phyloP scores from a whole-genome alignment of 148 eudicot genomes.

The Simmondsia chinensis region DNA sequence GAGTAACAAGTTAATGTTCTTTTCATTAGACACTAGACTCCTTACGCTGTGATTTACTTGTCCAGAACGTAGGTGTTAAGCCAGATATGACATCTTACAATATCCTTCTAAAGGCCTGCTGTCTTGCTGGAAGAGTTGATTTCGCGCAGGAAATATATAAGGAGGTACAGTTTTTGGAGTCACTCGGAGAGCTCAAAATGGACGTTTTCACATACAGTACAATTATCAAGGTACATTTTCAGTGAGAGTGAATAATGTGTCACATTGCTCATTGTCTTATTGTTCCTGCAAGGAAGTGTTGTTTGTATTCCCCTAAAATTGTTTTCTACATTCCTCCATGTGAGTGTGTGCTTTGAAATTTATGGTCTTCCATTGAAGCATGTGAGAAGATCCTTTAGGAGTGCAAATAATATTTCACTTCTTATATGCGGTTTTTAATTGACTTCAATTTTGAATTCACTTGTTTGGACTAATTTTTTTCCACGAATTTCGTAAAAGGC shows the following conservation, averaged over 20 bases:
- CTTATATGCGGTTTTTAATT: too few species aligned
- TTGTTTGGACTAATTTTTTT: too few species aligned
- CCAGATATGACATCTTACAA: constrained; percentile 86
- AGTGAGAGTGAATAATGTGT: neutral
- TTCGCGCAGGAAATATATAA: constrained; percentile 77
- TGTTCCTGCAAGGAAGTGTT: neutral
- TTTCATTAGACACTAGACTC: too few species aligned
- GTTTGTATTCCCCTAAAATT: too few species aligned
- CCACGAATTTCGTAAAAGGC: too few species aligned
- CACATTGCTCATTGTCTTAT: neutral
- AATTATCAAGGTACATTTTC: constrained; percentile 60
- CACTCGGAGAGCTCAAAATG: constrained; percentile 60
- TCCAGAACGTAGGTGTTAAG: constrained; percentile 54
- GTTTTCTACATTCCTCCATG: too few species aligned
- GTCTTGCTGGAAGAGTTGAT: constrained; percentile 83
- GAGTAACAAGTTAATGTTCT: too few species aligned
- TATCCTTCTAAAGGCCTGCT: constrained; percentile 83
- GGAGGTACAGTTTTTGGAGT: constrained; percentile 55
- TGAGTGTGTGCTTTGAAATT: too few species aligned
- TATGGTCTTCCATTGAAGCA: too few species aligned
- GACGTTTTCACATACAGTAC: constrained; percentile 96
- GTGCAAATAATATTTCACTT: too few species aligned
- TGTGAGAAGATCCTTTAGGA: too few species aligned
- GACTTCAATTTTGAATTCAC: too few species aligned
- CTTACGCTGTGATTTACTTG: constrained; percentile 13